phyloP scores from a whole-genome alignment of 495 filamentous ascomycete species.

The Barbatosphaeria neglecta region DNA sequence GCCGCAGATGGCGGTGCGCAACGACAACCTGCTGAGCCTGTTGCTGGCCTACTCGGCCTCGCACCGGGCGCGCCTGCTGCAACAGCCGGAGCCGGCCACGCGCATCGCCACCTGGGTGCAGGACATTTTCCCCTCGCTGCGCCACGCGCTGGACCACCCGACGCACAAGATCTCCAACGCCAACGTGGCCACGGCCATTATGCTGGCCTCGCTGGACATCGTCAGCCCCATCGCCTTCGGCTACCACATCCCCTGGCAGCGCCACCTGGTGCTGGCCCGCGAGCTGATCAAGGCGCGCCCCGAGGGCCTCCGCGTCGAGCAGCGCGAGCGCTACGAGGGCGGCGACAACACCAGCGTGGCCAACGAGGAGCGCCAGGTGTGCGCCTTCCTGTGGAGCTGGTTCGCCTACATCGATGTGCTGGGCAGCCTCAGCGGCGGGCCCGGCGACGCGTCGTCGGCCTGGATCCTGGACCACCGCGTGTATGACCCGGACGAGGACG shows the following conservation, averaged over 20 bases:
- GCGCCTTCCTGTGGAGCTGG: conserved; percentile 76
- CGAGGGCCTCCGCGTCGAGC: conserved; percentile 44
- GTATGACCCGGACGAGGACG: conserved; percentile 44
- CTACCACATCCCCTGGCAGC: conserved; percentile 62
- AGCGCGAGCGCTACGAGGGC: too few relatives aligned
- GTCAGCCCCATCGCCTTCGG: conserved; percentile 71
- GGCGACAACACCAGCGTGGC: too few relatives aligned
- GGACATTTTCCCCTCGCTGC: conserved; percentile 64
- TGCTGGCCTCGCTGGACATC: conserved; percentile 78
- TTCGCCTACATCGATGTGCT: conserved; percentile 78
- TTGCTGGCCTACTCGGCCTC: conserved; percentile 71
- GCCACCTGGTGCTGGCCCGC: conserved; percentile 63
- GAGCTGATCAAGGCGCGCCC: conserved; percentile 58
- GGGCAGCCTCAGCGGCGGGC: conserved; percentile 56
- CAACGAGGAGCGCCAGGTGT: conserved; percentile 53
- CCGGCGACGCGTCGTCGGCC: conserved; percentile 17
- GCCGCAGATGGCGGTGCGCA: conserved; percentile 53
- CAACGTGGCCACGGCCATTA: conserved; percentile 73
- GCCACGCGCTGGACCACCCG: conserved; percentile 54
- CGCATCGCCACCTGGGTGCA: conserved; percentile 71
- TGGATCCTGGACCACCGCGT: conserved; percentile 34
- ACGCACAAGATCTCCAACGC: conserved; percentile 50
- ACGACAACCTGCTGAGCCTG: conserved; percentile 67
- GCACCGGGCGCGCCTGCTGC: conserved; percentile 66
- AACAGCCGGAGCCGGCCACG: conserved; percentile 62